Evolutionary conservation across 2,329 filamentous ascomycete genomes (phyloP), one percentile per base, ranked within the genome.

Genomic region (Penicillium polonicum): DNA sequence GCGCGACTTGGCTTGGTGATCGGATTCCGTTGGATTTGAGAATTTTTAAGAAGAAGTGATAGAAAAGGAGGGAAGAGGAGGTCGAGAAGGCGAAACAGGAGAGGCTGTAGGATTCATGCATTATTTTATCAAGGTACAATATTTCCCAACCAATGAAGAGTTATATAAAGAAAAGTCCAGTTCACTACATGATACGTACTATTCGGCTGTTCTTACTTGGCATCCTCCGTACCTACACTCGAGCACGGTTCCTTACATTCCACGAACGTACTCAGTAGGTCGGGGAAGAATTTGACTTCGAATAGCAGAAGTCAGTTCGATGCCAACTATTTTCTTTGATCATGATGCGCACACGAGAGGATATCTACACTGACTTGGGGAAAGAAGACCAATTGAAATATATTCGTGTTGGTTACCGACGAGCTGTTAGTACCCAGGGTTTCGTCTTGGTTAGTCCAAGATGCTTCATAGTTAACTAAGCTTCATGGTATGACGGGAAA

Each of bases 1-100:
- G 76, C 23, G 78, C 78, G 61, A 72, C 71, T 13, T 80, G 78
- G 77, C 60, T 79, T 62, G 77, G 78, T 5, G 76, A 79, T n/a
- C 65, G 69, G n/a, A 69, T 79, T 52, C 77, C 77, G 25, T 65
- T 80, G 62, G 76, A 79, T 68, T 60, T 78, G 61, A 63, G 70
- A 33, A 0, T 75, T 3, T 76, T 79, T 29, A 74, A 64, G 63
- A 65, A 66, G 56, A 61, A 70, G 54, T 60, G 48, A 46, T 39
- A 67, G 60, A 66, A 62, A 59, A 57, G 53, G 50, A 48, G 60
- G 53, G 60, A 64, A 31, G 45, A 57, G 51, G 59, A 62, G 57
- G 62, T 29, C 23, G 42, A 51, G 33, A 33, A 52, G 42, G 39
- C 12, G n/a, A 59, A 55, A 43, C 31, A 39, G 45, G 43, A 43